These are phyloP conservation scores for Linnemannia exigua DNA, from an alignment of 192 early-diverging fungal species.

Conservation along the genomic window DNA sequence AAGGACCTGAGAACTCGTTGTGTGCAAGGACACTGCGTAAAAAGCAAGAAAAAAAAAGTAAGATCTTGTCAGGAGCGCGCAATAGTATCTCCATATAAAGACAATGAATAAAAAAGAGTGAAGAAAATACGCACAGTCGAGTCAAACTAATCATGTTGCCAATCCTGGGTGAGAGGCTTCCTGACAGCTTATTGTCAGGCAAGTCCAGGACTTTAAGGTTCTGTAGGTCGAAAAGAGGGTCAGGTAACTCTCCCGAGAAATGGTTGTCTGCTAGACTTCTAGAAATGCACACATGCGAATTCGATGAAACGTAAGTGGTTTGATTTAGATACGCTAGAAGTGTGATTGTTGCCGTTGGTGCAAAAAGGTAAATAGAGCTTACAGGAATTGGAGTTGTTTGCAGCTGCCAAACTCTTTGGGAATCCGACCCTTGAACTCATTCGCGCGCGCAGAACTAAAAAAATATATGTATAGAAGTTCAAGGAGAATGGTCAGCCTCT, in stretches of 20 bases:
- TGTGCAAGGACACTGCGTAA: conserved; percentile 27
- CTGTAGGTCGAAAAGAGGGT: conserved; percentile 16
- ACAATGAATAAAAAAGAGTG: neutral
- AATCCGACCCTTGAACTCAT: conserved; percentile 24
- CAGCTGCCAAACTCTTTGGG: conserved; percentile 33
- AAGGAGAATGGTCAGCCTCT: too few species aligned
- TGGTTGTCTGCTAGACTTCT: conserved; percentile 33
- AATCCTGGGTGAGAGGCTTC: conserved; percentile 13
- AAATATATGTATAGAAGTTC: neutral
- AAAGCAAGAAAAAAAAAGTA: neutral
- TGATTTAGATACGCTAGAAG: neutral
- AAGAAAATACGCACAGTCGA: conserved; percentile 2
- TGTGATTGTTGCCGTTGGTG: neutral
- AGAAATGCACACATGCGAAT: too few species aligned
- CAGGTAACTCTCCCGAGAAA: conserved; percentile 26
- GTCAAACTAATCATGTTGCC: conserved; percentile 24
- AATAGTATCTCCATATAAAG: conserved; percentile 13
- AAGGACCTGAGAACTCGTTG: conserved; percentile 26
- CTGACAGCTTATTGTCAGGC: conserved; percentile 22
- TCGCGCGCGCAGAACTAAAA: conserved; percentile 25
- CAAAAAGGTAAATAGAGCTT: neutral
- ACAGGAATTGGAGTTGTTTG: conserved; percentile 20
- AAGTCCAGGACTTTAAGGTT: conserved; percentile 27
- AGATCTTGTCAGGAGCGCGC: neutral
- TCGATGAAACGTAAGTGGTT: too few species aligned